Base-by-base conservation (phyloP, 352 stramenopile species). In the Phytophthora pistaciae region DNA sequence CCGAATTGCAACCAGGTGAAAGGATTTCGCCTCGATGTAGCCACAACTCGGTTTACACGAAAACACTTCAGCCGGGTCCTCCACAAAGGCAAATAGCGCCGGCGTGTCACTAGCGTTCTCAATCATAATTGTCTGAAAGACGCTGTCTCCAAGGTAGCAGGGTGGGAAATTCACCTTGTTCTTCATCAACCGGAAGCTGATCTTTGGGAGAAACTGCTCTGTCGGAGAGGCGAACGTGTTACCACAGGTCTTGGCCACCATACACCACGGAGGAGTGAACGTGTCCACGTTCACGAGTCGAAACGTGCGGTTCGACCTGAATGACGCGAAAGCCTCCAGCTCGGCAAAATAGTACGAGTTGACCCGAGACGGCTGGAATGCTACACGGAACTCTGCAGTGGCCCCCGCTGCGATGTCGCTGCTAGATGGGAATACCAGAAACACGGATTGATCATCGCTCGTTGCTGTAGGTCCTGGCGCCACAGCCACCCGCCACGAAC, bases 231-330 rank as follows among this genome's bases (percentile, higher is more conserved):
- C 52, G 62, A 98, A 98, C 7, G 93, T 98, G 78, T 98, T 96
- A 21, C 94, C 96, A 31, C 81, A 80, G 3, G 85, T 82, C 25
- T 85, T 87, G 14, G 93, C 60, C 5, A 89, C 73, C 1, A 98
- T 46, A 50, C 82, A 96, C 93, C 92, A 98, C 20, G 96, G 93
- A 16, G 95, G 94, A 31, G 91, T 94, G 48, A 98, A 95, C 18
- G 92, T 97, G 38, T 92, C 80, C 53, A 98, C 91, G 61, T 98
- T 97, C 3, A 98, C 95, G 29, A 98, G 85, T 7, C 95, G 91
- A 64, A 99, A 99, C 13, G 91, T 98, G 33, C 93, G 85, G 66
- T 98, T 98, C 10, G 92, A 97, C 62, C 98, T 98, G 69, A 98
- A 98, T 20, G 89, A 92, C 40, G 91, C 90, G 59, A 86, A 95